Evolutionary conservation across 2,329 filamentous ascomycete genomes (phyloP).

Genomic region (Akanthomyces dipterigenus): DNA sequence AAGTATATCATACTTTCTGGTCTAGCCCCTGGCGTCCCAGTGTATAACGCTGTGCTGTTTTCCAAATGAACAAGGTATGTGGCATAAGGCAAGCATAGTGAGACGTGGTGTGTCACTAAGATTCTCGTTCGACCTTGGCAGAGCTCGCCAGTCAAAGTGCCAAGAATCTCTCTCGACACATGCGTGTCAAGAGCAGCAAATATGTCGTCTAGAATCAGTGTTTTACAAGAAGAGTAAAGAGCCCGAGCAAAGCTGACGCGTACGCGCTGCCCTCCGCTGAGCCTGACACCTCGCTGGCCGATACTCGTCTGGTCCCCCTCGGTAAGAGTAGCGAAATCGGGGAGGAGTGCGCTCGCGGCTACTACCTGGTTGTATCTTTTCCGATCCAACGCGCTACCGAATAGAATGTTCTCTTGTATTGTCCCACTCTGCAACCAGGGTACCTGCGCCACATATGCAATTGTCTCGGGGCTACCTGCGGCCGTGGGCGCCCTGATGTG

Average conservation of each 20-base stretch:
- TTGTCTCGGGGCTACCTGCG: neutral
- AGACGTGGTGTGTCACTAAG: neutral
- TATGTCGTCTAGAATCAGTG: neutral
- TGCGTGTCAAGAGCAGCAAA: neutral
- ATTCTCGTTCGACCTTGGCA: neutral
- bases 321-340: neutral
- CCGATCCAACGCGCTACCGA: neutral
- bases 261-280: neutral
- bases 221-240: neutral
- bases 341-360: neutral
- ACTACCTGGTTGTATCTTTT: neutral
- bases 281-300: neutral
- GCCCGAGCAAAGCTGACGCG: neutral
- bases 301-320: neutral
- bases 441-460: neutral
- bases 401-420: slow-evolving; percentile 1
- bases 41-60: neutral
- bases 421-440: neutral
- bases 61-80: neutral
- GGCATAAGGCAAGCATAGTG: neutral
- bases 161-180: neutral
- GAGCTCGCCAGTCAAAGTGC: neutral
- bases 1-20: neutral
- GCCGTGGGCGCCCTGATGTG: neutral
- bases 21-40: neutral